A percentile compares a stretch with the other conserved stretches of the same genome.
These are phyloP conservation scores for Penicillium brasilianum DNA, from an alignment of 2,329 filamentous ascomycete genomes.

Conservation along the genomic window DNA sequence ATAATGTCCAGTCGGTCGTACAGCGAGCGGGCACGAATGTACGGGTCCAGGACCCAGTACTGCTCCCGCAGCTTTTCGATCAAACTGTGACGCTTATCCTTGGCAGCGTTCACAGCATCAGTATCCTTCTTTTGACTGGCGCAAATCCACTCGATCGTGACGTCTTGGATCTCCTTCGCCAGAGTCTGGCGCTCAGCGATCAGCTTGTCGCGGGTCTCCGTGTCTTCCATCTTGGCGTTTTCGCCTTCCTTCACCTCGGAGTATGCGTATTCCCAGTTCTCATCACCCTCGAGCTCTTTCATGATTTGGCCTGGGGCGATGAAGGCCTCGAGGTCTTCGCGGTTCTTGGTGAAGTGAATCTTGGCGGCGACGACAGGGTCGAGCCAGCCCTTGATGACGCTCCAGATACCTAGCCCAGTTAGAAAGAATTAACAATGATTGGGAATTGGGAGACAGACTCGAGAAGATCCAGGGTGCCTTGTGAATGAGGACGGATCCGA, in stretches of 20 bases:
- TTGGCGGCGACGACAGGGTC: conserved; percentile 95
- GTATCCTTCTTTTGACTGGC: conserved; percentile 52
- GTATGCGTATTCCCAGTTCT: conserved; percentile 84
- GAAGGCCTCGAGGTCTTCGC: conserved; percentile 77
- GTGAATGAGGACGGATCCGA: conserved; percentile 89
- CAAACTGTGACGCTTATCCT: conserved; percentile 64
- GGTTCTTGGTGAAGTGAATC: conserved; percentile 87
- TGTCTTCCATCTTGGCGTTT: conserved; percentile 75
- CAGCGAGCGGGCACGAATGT: conserved; percentile 77
- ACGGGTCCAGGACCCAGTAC: conserved; percentile 91
- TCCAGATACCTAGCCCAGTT: conserved; percentile 76
- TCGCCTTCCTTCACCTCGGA: conserved; percentile 76
- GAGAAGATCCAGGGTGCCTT: conserved; percentile 98
- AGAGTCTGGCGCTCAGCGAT: conserved; percentile 67
- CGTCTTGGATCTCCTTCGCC: conserved; percentile 74
- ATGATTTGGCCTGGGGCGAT: conserved; percentile 73
- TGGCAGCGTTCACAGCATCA: conserved; percentile 55
- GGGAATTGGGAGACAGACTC: conserved; percentile 56
- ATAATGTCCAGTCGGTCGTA: conserved; percentile 84
- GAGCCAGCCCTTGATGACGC: conserved; percentile 91
- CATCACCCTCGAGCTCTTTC: conserved; percentile 83
- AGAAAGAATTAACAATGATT: background rate
- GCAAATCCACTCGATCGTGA: conserved; percentile 76
- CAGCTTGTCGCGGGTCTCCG: conserved; percentile 66
- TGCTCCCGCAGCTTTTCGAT: conserved; percentile 69